Base-by-base conservation (phyloP, 495 filamentous ascomycete genomes). In the Penicillium canescens region DNA sequence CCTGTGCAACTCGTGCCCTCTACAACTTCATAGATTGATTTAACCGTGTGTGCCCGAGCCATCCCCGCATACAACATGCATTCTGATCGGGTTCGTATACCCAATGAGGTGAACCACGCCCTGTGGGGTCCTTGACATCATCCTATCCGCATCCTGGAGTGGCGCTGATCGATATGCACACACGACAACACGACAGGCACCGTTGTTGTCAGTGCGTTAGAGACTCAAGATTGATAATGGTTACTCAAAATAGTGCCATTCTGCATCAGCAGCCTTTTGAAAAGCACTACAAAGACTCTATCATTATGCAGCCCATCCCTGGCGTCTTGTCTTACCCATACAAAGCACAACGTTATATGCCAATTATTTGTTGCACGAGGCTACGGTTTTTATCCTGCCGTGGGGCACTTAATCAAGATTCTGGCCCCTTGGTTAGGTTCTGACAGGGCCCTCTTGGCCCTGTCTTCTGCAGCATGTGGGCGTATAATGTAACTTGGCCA, bases 201-300 rank as follows among this genome's bases (percentile, higher is more conserved):
- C 24, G 9, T 33, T 41, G 55, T 34, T 37, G 45, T 48, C 52
- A 62, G 42, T 41, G 40, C 38, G 14, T 9, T 10, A 23, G 33
- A 52, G 45, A 53, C 50, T 10, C 33, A 46, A 52, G 41, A 50
- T 56, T 62, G 56, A 63, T 56, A 63, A 54, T 60, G 38, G 18
- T 41, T 49, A 52, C 24, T 51, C 44, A 20, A 40, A 50, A 46
- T 40, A n/a, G 18, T 21, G 23, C 13, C 31, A 24, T 39, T 44
- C 7, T 50, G 48, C 47, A 36, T 14, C 51, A 20, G 13, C 7
- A 8, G 11, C 24, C 3, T 9, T 20, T 11, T 35, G 2, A 23
- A 44, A 43, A 36, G 36, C 35, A 39, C 7, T 7, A 20, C 49
- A 46, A 44, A 41, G 41, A 50, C 31, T 59, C 28, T 21, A 40